A percentile compares a stretch with the other conserved stretches of the same genome.
These are phyloP conservation scores for Citrus trifoliata DNA, from an alignment of 345 rosid species.

Conservation along the genomic window DNA sequence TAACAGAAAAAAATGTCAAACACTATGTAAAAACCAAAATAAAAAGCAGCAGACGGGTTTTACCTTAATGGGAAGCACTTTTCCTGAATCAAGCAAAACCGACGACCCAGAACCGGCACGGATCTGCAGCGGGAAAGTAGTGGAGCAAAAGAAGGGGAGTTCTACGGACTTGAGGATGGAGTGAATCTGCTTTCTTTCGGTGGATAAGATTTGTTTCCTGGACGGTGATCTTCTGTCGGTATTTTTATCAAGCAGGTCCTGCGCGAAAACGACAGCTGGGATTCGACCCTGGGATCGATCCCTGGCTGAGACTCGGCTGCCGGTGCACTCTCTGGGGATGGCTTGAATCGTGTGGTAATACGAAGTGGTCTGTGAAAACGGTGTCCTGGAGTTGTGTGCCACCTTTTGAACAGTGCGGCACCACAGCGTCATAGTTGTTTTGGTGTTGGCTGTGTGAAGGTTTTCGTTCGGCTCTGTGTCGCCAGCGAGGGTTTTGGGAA, in stretches of 20 bases:
- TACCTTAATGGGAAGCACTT: slow-evolving; percentile 80
- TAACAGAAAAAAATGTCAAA: not conserved
- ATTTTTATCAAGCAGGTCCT: slow-evolving; percentile 40
- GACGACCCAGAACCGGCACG: slow-evolving; percentile 80
- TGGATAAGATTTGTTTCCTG: slow-evolving; percentile 62
- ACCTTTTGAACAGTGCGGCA: slow-evolving; percentile 49
- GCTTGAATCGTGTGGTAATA: slow-evolving; percentile 74
- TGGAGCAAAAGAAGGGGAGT: slow-evolving; percentile 70
- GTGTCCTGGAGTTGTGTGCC: slow-evolving; percentile 16
- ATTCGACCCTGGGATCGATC: slow-evolving; percentile 75
- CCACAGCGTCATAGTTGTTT: slow-evolving; percentile 36
- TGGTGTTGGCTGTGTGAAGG: not conserved
- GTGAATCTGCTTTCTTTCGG: slow-evolving; percentile 72
- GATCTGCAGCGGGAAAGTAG: slow-evolving; percentile 75
- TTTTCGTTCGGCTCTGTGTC: not conserved
- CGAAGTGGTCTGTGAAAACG: not conserved
- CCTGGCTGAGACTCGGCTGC: slow-evolving; percentile 50
- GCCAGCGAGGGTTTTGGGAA: not conserved
- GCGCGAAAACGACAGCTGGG: slow-evolving; percentile 76
- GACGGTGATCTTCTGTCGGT: slow-evolving; percentile 36
- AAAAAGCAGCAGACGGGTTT: not conserved
- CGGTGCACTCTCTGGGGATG: slow-evolving; percentile 60
- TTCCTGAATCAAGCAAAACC: slow-evolving; percentile 66
- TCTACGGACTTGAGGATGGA: slow-evolving; percentile 56
- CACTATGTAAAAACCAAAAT: not conserved